phyloP scores from a whole-genome alignment of 2,329 filamentous ascomycete species.

The Westerdykella sp. region DNA sequence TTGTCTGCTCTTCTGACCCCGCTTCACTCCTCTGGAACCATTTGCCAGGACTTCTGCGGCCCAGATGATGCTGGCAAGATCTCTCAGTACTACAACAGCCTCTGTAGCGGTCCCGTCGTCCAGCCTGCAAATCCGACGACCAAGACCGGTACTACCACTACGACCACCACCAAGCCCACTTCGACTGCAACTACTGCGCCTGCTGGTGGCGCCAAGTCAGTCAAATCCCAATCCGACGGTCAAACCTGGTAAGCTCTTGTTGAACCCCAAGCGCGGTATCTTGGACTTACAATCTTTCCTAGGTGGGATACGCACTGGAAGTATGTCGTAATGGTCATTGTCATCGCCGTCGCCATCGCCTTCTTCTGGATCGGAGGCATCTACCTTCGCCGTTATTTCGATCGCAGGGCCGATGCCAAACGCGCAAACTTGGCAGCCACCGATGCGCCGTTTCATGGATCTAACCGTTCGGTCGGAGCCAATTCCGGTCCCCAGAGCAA shows the following conservation, averaged over 20 bases:
- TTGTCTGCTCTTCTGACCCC: conserved; percentile 52
- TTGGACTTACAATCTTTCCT: conserved; percentile 1
- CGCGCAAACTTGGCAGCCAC: conserved; percentile 8
- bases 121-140: conserved; percentile 4
- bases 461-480: neutral
- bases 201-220: conserved; percentile 16
- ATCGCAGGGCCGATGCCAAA: conserved; percentile 6
- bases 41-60: conserved; percentile 53
- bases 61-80: conserved; percentile 55
- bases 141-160: conserved; percentile 21
- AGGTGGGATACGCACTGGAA: conserved; percentile 67
- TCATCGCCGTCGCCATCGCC: conserved; percentile 64
- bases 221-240: conserved; percentile 4
- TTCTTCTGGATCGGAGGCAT: conserved; percentile 22
- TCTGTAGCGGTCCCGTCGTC: conserved; percentile 44
- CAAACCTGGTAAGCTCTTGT: conserved; percentile 12
- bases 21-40: conserved; percentile 52
- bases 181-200: conserved; percentile 7
- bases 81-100: conserved; percentile 62
- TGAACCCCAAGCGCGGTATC: neutral
- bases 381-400: conserved; percentile 1
- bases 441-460: conserved; percentile 2
- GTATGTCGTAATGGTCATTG: conserved; percentile 77
- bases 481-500: neutral
- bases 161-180: conserved; percentile 21